phyloP scores from a whole-genome alignment of 352 stramenopile genomes.

The Pythium folliculosum region DNA sequence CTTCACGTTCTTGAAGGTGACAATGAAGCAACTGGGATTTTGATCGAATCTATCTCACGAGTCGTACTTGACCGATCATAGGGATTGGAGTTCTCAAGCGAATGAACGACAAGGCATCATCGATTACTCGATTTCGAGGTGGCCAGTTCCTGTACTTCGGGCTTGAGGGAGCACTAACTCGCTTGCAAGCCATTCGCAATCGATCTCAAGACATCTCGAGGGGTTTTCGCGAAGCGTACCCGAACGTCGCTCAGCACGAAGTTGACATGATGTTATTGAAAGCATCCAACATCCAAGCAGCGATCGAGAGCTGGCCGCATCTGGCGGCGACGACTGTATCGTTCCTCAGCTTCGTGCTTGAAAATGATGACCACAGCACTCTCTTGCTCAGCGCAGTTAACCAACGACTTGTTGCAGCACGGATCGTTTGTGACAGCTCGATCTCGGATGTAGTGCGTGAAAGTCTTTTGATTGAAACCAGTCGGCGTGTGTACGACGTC shows the following conservation, averaged over 20 bases:
- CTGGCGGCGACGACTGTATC: slow-evolving; percentile 53
- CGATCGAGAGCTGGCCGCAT: slow-evolving; percentile 51
- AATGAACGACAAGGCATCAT: slow-evolving; percentile 36
- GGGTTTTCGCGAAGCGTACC: background rate
- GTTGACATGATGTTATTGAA: slow-evolving; percentile 49
- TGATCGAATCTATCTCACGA: background rate
- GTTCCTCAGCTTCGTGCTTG: slow-evolving; percentile 61
- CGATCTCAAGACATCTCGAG: slow-evolving; percentile 11
- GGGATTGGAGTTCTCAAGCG: slow-evolving; percentile 67
- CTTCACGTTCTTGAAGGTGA: slow-evolving; percentile 79
- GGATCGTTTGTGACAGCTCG: slow-evolving; percentile 28
- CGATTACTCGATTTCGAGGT: slow-evolving; percentile 38
- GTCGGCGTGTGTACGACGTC: slow-evolving; percentile 69
- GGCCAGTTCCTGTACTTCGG: slow-evolving; percentile 61
- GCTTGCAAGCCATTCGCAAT: slow-evolving; percentile 38
- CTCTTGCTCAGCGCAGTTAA: slow-evolving; percentile 41
- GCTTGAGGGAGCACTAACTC: slow-evolving; percentile 39
- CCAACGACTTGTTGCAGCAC: slow-evolving; percentile 48
- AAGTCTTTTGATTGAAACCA: slow-evolving; percentile 39
- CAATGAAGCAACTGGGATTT: background rate
- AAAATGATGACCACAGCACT: slow-evolving; percentile 27
- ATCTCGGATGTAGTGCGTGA: slow-evolving; percentile 18
- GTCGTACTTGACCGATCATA: slow-evolving; percentile 14
- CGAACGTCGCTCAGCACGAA: slow-evolving; percentile 15
- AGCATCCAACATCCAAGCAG: slow-evolving; percentile 48